Base-by-base conservation (phyloP, 75 land plant species). In the Chamaecyparis obtusa region DNA sequence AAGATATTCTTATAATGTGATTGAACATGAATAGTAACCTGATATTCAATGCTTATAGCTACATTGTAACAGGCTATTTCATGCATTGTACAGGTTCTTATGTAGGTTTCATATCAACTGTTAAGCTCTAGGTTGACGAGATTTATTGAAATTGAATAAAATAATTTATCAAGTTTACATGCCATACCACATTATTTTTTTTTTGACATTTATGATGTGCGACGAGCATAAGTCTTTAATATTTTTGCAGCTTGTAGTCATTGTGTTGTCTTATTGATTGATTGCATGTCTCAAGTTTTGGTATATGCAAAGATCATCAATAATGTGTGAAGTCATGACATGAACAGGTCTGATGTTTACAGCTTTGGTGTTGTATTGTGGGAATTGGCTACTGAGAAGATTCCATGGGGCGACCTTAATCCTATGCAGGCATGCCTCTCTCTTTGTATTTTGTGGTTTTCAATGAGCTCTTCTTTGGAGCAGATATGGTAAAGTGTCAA, bases 381-480 rank as follows among this genome's bases (percentile, higher is more conserved):
- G 98, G 98, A 96, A 88, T 90, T 96, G 36, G 94, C 89, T 33
- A 96, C 98, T 33, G 94, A 94, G 86, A 91, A 95, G 87, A 92
- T 96, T 71, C 98, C 98, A 71, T 96, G 98, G 98, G 92, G 92
- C 56, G 91, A 94, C 76, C 92, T 96, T 44, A 96, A 96, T 86
- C 89, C 97, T 37, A 94, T 96, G 95, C 98, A 96, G 93, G 98
- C 95, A 93, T 35, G 37, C 21, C 64, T 71, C 36, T 86, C 41
- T 51, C 43, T 71, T 72, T 71, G 4, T 10, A 17, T 71, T 43
- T 71, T 86, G 9, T 75, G 32, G 17, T 19, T 48, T 71, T 30
- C 2, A 15, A 32, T 74, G 76, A 74, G 76, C 35, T 74, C 32
- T 30, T 11, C 33, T 9, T 32, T 30, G 16, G 76, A 74, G n/a